phyloP scores from a whole-genome alignment of 2,329 filamentous ascomycete genomes.

The Myriosclerotinia curreyana region DNA sequence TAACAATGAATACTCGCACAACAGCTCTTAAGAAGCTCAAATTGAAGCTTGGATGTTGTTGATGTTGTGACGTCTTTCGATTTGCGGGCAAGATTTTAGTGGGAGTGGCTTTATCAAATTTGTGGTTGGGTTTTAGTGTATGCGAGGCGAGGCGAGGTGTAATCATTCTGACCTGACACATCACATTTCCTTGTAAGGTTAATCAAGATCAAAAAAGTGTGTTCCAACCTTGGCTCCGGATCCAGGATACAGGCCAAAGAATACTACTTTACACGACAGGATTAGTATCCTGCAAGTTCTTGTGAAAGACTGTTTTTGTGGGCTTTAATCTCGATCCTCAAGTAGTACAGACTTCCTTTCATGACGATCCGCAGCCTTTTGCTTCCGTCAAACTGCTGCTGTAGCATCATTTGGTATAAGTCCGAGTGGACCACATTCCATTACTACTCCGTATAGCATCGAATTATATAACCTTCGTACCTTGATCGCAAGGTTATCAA shows the following conservation, averaged over 20 bases:
- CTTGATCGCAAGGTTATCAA: slow-evolving; percentile 22
- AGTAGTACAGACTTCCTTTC: background rate
- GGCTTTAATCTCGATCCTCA: background rate
- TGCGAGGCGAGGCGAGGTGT: no score
- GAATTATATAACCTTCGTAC: slow-evolving; percentile 27
- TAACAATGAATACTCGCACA: slow-evolving; percentile 8
- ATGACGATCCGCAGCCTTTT: background rate
- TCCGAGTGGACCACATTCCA: slow-evolving; percentile 23
- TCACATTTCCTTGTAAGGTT: background rate
- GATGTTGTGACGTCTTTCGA: slow-evolving; percentile 13
- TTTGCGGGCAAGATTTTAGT: slow-evolving; percentile 8
- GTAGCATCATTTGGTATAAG: slow-evolving; percentile 14
- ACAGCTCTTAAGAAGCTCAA: slow-evolving; percentile 5
- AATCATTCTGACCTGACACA: background rate
- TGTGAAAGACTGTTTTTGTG: background rate
- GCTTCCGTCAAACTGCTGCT: slow-evolving; percentile 1
- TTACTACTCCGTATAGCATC: slow-evolving; percentile 20
- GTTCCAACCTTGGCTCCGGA: background rate
- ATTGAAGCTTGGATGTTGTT: slow-evolving; percentile 2
- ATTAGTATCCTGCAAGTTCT: background rate
- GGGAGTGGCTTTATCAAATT: slow-evolving; percentile 13
- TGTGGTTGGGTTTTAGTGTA: background rate
- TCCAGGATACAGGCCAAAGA: background rate
- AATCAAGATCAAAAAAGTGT: background rate
- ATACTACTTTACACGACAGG: background rate